These are phyloP conservation scores for Penicillium sp. DNA, from an alignment of 2,329 filamentous ascomycete species.

Conservation along the genomic window DNA sequence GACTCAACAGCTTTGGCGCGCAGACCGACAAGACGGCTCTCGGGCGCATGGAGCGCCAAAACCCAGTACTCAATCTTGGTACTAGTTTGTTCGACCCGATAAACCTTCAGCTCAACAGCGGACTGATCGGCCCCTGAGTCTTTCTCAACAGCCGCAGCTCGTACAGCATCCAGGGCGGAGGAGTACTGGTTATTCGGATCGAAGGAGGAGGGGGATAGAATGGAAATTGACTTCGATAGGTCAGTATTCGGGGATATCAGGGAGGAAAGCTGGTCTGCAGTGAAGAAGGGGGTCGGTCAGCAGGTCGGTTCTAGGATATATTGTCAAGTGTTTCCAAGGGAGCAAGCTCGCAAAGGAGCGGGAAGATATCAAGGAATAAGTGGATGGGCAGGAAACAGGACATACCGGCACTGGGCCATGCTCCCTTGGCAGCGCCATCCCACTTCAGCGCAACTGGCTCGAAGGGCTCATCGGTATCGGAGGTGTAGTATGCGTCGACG, in stretches of 20 bases:
- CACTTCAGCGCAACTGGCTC: conserved; percentile 69
- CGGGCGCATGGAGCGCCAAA: conserved; percentile 60
- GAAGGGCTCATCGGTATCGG: conserved; percentile 84
- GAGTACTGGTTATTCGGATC: conserved; percentile 69
- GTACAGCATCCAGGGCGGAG: conserved; percentile 54
- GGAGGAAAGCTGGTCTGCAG: conserved; percentile 65
- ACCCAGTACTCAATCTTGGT: conserved; percentile 78
- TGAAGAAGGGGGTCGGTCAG: conserved; percentile 8
- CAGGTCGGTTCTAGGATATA: neutral
- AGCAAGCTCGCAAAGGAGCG: neutral
- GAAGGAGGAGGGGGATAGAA: conserved; percentile 68
- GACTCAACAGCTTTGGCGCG: conserved; percentile 78
- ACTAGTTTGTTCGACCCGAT: conserved; percentile 62
- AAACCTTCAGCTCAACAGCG: conserved; percentile 67
- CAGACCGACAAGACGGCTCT: conserved; percentile 67
- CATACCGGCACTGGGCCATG: conserved; percentile 39
- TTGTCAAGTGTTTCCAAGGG: neutral
- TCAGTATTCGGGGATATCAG: conserved; percentile 52
- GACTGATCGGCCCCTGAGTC: conserved; percentile 20
- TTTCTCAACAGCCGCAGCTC: conserved; percentile 40
- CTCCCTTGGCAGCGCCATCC: conserved; percentile 34
- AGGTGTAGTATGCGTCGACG: conserved; percentile 67
- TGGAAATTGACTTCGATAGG: conserved; percentile 51
- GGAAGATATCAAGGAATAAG: neutral
- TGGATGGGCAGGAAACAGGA: neutral